Evolutionary conservation across 1,284 basidiomycete species (phyloP), one percentile per base, ranked within the genome.

Genomic region (Microbotryum lychnidis-dioicae): DNA sequence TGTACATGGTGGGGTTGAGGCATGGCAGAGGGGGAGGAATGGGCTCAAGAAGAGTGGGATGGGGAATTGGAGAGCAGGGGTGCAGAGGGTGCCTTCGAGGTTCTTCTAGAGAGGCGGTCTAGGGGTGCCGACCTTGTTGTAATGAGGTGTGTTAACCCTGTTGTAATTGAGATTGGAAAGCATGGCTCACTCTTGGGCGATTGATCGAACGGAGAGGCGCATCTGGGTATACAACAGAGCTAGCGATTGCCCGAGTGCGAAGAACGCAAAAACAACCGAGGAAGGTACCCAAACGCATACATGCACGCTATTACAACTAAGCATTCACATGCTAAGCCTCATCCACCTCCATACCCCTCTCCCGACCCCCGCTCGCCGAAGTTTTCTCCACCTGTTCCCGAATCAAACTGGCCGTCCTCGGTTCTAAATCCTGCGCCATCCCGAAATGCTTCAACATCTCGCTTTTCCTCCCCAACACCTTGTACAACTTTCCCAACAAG

Each of bases 401-500:
- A 57, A 80, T 77, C 8, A 73, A 73, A 5, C 68, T 67, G 44
- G 76, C 75, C 61, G 79, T 68, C 66, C 80, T 77, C 37, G 80
- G 80, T 57, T 80, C 77, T 49, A 82, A 63, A 74, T 97, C 92
- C 65, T 90, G 84, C 69, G 91, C 92, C 51, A 86, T 81, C 31
- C 90, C 89, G 64, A 97, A 84, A 76, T 86, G 82, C 64, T 87
- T 83, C 59, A 89, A 86, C 51, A 87, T 84, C 75, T 87, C 85
- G n/a, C 82, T 79, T 67, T 83, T 83, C 74, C 89, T 79, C 29
- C 88, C 89, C 58, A 86, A 77, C 66, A 88, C 79, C 82, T 60
- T 61, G 74, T 92, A 93, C 65, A 87, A 86, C 77, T 87, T 89
- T 42, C 90, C 92, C n/a, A 97, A 83, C 75, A 94, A 85, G 81